Conservation (phyloP, 345 rosid genomes). For the Eucalyptus decipiens region DNA sequence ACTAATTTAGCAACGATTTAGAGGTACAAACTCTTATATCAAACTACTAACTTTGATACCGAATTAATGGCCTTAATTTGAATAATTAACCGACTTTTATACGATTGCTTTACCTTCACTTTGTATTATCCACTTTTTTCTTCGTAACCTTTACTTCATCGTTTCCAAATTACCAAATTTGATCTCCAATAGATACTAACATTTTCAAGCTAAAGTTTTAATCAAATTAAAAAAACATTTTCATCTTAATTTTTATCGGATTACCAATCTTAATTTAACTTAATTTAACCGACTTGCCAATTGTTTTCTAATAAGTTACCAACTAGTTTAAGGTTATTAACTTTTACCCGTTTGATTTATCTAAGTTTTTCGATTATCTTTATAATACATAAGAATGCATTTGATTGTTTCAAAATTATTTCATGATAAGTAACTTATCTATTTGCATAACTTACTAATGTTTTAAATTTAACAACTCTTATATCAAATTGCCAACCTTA, state of each 20-base stretch:
- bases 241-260: too few species aligned
- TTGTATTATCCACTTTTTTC: neutral
- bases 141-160: neutral
- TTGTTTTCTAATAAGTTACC: neutral
- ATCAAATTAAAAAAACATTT: too few species aligned
- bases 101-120: neutral
- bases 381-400: rapidly evolving
- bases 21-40: neutral
- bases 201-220: neutral
- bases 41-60: neutral
- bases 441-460: neutral
- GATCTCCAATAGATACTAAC: neutral
- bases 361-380: neutral
- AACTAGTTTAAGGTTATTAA: neutral
- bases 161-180: neutral
- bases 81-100: neutral
- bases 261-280: rapidly evolving
- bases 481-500: neutral
- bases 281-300: neutral
- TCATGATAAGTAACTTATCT: neutral
- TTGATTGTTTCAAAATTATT: neutral
- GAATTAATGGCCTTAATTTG: neutral
- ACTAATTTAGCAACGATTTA: neutral
- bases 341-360: neutral
- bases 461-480: neutral